Evolutionary conservation across 306 rosid species (phyloP).

Genomic region (Cucurbita ficifolia): DNA sequence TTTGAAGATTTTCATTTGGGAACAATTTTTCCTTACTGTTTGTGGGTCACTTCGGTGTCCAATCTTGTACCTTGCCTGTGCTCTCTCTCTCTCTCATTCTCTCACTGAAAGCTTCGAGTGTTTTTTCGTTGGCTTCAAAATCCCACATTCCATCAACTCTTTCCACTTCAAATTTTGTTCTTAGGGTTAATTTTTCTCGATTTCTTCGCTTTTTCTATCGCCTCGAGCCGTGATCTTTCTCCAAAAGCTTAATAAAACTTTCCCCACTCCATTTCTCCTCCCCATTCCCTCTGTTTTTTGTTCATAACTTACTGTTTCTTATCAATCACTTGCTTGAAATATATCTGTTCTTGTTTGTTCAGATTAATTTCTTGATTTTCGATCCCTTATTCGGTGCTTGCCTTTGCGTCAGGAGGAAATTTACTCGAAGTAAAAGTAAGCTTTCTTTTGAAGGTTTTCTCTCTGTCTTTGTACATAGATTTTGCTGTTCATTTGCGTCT

Average conservation of each 20-base stretch:
- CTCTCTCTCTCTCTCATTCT: not conserved
- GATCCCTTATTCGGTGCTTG: not conserved
- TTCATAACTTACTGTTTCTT: not conserved
- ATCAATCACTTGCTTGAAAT: too few relatives aligned
- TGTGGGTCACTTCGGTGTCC: not conserved
- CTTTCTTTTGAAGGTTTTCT: not conserved
- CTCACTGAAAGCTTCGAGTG: not conserved
- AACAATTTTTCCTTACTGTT: not conserved
- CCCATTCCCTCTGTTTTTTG: not conserved
- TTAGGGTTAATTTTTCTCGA: not conserved
- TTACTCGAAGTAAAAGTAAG: not conserved
- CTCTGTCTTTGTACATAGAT: not conserved
- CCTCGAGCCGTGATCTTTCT: constrained; percentile 6
- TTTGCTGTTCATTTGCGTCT: not conserved
- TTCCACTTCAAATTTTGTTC: not conserved
- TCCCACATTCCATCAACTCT: not conserved
- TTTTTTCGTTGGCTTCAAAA: not conserved
- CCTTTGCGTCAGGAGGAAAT: not conserved
- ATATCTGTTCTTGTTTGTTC: too few relatives aligned
- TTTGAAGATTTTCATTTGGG: not conserved
- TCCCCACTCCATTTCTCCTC: not conserved
- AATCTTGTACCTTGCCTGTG: not conserved
- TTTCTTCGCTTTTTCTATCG: not conserved
- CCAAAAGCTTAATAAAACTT: not conserved
- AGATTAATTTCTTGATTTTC: too few relatives aligned